Percentiles rank a stretch among this genome's conserved stretches.
These are phyloP conservation scores for Gentiana dahurica DNA, from an alignment of 257 asterid species.

Conservation along the genomic window DNA sequence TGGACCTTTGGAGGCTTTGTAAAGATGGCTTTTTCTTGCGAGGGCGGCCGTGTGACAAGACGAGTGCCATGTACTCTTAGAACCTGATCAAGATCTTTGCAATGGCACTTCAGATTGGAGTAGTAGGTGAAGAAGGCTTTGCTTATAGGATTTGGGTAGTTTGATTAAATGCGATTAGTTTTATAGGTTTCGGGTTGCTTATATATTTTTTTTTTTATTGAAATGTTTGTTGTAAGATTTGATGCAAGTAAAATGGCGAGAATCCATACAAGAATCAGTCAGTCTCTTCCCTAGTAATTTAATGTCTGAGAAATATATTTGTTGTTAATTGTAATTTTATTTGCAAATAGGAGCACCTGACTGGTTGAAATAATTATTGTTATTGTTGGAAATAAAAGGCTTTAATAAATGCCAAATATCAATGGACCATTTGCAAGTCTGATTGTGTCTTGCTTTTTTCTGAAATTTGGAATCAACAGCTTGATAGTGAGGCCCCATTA, in stretches of 20 bases:
- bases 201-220: no score
- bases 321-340: constrained; percentile 15
- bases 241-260: constrained; percentile 17
- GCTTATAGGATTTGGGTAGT: neutral
- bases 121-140: neutral
- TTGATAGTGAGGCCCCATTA: constrained; percentile 25
- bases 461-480: constrained; percentile 21
- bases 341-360: constrained; percentile 18
- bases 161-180: no score
- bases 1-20: constrained; percentile 9
- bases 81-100: constrained; percentile 5
- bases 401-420: constrained; percentile 34
- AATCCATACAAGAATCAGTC: constrained; percentile 10
- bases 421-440: constrained; percentile 25
- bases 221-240: constrained; percentile 8
- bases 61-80: constrained; percentile 2
- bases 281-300: constrained; percentile 17
- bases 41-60: neutral
- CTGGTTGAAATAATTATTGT: constrained; percentile 30
- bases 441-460: constrained; percentile 12
- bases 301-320: constrained; percentile 17
- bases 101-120: neutral
- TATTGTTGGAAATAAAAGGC: constrained; percentile 20
- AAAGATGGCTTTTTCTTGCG: constrained; percentile 13
- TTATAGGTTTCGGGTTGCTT: no score